Percentiles rank a stretch among this genome's conserved stretches.
Conservation (phyloP, 306 rosid genomes). For the Oxytropis ochrocephala region DNA sequence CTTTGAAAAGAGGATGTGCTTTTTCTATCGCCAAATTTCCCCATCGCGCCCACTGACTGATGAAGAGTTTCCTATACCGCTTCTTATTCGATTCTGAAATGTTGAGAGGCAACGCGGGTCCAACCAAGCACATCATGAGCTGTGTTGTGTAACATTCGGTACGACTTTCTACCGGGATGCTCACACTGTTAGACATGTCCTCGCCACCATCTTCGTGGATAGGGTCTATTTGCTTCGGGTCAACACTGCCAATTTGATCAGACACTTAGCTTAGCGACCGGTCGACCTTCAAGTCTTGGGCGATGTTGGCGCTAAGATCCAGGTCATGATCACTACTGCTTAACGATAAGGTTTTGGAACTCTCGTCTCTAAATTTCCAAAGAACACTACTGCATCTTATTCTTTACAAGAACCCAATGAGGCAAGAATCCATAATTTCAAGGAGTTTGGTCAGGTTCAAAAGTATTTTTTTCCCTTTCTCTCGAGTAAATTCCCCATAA, state of each 20-base stretch:
- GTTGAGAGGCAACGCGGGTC: no score
- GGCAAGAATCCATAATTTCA: constrained; percentile 42
- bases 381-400: constrained; percentile 80
- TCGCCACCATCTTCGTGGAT: constrained; percentile 71
- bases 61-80: no score
- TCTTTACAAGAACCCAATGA: constrained; percentile 84
- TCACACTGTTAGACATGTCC: constrained; percentile 59
- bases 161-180: constrained; percentile 55
- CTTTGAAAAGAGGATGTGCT: no score
- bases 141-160: no score
- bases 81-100: no score
- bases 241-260: constrained; percentile 69
- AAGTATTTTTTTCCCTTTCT: no score
- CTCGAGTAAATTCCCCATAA: no score
- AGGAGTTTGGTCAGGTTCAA: no score
- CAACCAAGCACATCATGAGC: no score
- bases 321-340: constrained; percentile 39
- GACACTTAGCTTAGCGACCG: constrained; percentile 85
- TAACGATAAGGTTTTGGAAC: constrained; percentile 38
- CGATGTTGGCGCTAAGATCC: constrained; percentile 94
- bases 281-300: constrained; percentile 76
- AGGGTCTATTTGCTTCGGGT: constrained; percentile 72
- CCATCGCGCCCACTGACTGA: no score
- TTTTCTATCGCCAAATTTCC: no score
- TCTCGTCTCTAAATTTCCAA: constrained; percentile 83